Conservation (phyloP, 169 alveolate species). For the Cytauxzoon felis region DNA sequence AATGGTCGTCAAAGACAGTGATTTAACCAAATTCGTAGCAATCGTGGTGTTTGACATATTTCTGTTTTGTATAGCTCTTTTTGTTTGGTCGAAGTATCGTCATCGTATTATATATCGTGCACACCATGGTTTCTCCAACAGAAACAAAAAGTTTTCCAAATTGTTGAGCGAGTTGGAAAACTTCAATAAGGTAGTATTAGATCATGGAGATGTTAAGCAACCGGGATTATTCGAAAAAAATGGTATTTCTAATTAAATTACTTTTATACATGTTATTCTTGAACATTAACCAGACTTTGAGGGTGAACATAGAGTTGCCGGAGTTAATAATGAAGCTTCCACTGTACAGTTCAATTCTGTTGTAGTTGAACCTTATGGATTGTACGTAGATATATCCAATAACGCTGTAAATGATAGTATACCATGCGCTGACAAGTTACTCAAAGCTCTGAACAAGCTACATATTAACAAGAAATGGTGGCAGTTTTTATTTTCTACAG, state of each 20-base stretch:
- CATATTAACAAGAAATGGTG: slow-evolving; percentile 19
- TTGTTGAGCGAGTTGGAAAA: neutral
- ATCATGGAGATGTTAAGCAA: too few species aligned
- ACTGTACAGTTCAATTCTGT: too few species aligned
- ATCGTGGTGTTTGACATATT: slow-evolving; percentile 18
- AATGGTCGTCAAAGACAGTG: too few species aligned
- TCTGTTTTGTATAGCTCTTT: slow-evolving; percentile 1
- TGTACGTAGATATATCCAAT: neutral
- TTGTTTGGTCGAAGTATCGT: slow-evolving; percentile 25
- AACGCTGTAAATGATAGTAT: slow-evolving; percentile 13
- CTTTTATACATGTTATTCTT: too few species aligned
- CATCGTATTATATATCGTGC: slow-evolving; percentile 8
- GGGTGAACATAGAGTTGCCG: too few species aligned
- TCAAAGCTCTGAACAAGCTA: slow-evolving; percentile 14
- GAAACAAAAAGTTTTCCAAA: slow-evolving; percentile 2
- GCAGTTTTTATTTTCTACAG: slow-evolving; percentile 27
- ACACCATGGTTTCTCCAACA: slow-evolving; percentile 15
- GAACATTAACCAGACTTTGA: too few species aligned
- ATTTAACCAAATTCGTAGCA: too few species aligned
- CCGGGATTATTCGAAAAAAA: too few species aligned
- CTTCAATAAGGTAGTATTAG: too few species aligned
- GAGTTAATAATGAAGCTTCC: too few species aligned
- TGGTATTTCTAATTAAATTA: too few species aligned
- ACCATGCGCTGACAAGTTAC: slow-evolving; percentile 23
- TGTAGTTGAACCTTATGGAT: slow-evolving; percentile 4